Evolutionary conservation across 2,329 filamentous ascomycete genomes (phyloP), one percentile per base, ranked within the genome.

Genomic region (Clonostachys sp.): DNA sequence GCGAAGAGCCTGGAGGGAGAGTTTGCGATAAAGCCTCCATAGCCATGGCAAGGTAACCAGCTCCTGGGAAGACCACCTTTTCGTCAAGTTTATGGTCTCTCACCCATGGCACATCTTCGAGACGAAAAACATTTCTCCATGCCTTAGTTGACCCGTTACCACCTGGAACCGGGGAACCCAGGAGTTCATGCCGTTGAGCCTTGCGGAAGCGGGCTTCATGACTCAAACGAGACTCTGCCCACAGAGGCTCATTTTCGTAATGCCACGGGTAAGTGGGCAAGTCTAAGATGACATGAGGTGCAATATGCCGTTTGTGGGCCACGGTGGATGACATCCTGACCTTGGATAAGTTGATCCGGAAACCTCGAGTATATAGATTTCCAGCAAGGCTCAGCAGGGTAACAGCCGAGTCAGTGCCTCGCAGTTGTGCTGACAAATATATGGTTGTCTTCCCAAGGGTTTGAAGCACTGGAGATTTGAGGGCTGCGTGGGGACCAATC

Each of bases 151-250:
- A 12, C 6, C 34, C 33, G 45, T 30, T 47, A 14, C 45, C 41
- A 2, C 16, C 41, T 12, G 70, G 53, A 66, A 66, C 18, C 65
- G 66, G 18, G 66, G 57, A 6, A 64, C 64, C n/a, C 71, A 71
- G 6, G 74, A 61, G 17, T 73, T 72, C 69, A 39, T 70, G 64
- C 66, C 69, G 72, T 54, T 70, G 71, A 24, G 33, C 24, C 24
- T 57, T 60, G 1, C 63, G 61, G 53, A 72, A 65, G 53, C 72
- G 70, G 68, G 68, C 72, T 5, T 47, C 67, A 3, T 13, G 10
- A n/a, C 33, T 43, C 16, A 42, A n/a, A 9, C 45, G 45, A 17
- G 45, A 36, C 24, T 47, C 45, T 10, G 20, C 12, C 45, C 45
- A 46, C 12, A 47, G 35, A 8, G 38, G n/a, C 4, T 30, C 17